These are phyloP conservation scores for Globisporangium spiculum DNA, from an alignment of 352 stramenopile species.

Conservation along the genomic window DNA sequence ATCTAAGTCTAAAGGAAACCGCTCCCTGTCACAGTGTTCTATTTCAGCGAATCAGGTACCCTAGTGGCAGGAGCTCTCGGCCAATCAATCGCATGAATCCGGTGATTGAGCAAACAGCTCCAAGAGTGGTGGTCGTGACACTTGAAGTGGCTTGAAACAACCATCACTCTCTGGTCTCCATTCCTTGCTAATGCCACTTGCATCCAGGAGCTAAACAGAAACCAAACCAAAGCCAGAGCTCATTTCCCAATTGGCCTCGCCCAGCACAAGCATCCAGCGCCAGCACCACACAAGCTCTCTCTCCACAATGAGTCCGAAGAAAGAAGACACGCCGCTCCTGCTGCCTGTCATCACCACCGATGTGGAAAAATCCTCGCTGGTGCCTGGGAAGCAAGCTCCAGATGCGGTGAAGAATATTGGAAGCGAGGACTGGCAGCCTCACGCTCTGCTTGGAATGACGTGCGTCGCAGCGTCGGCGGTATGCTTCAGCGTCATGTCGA, in stretches of 20 bases:
- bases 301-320: background rate
- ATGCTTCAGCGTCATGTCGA: constrained; percentile 84
- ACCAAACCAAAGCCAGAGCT: background rate
- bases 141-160: background rate
- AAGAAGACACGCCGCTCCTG: constrained; percentile 23
- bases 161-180: background rate
- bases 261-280: background rate
- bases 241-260: background rate
- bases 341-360: constrained; percentile 24
- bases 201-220: background rate
- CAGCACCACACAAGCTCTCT: background rate
- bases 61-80: background rate
- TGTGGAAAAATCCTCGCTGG: constrained; percentile 15
- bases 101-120: constrained; percentile 3
- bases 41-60: too few relatives aligned
- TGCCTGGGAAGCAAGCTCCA: constrained; percentile 13
- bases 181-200: background rate
- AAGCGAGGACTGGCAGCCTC: constrained; percentile 25
- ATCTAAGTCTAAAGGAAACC: background rate
- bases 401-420: background rate
- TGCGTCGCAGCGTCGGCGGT: constrained; percentile 71
- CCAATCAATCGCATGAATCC: background rate
- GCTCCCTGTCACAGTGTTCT: background rate
- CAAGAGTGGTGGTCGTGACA: background rate
- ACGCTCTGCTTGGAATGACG: constrained; percentile 55